Evolutionary conservation across 1,284 basidiomycete genomes (phyloP).

Genomic region (Cerioporus squamosus): DNA sequence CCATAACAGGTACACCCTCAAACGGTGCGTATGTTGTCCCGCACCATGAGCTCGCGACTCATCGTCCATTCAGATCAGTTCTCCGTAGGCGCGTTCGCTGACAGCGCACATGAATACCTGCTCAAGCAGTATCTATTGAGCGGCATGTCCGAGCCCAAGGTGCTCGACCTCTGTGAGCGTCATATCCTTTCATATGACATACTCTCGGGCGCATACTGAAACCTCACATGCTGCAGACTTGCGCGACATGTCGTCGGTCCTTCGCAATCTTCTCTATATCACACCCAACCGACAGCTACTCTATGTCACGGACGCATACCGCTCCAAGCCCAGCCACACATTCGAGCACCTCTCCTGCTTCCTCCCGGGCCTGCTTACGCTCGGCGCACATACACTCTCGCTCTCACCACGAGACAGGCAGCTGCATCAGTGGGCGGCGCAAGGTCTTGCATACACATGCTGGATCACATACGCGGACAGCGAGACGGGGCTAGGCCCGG

Average conservation of each 20-base stretch:
- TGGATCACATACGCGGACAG: slow-evolving; percentile 69
- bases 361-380: slow-evolving; percentile 75
- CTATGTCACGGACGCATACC: slow-evolving; percentile 44
- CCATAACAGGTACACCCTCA: slow-evolving; percentile 44
- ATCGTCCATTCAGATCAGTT: slow-evolving; percentile 30
- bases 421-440: slow-evolving; percentile 67
- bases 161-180: slow-evolving; percentile 64
- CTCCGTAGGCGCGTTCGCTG: slow-evolving; percentile 66
- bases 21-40: slow-evolving; percentile 37
- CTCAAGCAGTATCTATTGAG: slow-evolving; percentile 75
- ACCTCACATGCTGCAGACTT: slow-evolving; percentile 50
- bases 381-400: slow-evolving; percentile 67
- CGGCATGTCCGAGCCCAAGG: slow-evolving; percentile 57
- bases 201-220: neutral
- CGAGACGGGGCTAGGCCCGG: slow-evolving; percentile 63
- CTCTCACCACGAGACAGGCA: slow-evolving; percentile 43
- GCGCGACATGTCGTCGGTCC: slow-evolving; percentile 59
- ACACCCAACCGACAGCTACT: slow-evolving; percentile 67
- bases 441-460: slow-evolving; percentile 71
- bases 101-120: slow-evolving; percentile 80
- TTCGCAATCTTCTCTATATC: slow-evolving; percentile 68
- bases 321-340: slow-evolving; percentile 47
- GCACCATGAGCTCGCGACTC: neutral
- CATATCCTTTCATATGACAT: too few species aligned
- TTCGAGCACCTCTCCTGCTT: slow-evolving; percentile 84